Evolutionary conservation across 2,329 filamentous ascomycete species (phyloP).

Genomic region (Nannizzia gypsea): DNA sequence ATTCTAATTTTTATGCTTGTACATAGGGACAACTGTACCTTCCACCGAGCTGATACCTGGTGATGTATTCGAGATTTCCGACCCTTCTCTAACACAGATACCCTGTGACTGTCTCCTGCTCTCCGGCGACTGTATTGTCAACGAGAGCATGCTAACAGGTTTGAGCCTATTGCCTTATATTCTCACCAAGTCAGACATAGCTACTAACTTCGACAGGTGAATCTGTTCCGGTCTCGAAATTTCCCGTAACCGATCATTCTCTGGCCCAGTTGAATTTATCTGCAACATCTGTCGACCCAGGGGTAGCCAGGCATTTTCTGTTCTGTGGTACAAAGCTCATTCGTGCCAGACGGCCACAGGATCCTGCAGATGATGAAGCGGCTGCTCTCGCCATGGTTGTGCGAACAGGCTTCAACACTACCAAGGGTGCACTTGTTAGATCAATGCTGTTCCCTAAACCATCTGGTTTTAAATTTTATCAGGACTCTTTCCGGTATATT

Average conservation of each 20-base stretch:
- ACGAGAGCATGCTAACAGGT: conserved; percentile 95
- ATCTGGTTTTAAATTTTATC: conserved; percentile 96
- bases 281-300: conserved; percentile 69
- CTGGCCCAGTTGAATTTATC: conserved; percentile 64
- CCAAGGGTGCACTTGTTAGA: conserved; percentile 85
- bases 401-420: conserved; percentile 92
- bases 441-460: conserved; percentile 99
- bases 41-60: conserved; percentile 87
- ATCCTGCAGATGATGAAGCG: conserved; percentile 73
- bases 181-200: neutral
- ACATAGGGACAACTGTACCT: conserved; percentile 64
- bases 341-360: conserved; percentile 74
- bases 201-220: conserved; percentile 46
- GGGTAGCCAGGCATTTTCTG: conserved; percentile 76
- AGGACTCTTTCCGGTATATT: conserved; percentile 95
- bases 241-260: conserved; percentile 68
- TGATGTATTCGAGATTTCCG: conserved; percentile 92
- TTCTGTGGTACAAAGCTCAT: conserved; percentile 96
- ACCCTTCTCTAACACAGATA: conserved; percentile 76
- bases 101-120: conserved; percentile 86
- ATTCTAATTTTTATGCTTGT: conserved; percentile 5
- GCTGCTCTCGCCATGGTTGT: conserved; percentile 86
- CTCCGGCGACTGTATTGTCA: conserved; percentile 93
- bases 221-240: conserved; percentile 91
- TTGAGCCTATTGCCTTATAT: conserved; percentile 11